Conservation (phyloP, 192 early-diverging fungal species). For the Coemansia sp. region DNA sequence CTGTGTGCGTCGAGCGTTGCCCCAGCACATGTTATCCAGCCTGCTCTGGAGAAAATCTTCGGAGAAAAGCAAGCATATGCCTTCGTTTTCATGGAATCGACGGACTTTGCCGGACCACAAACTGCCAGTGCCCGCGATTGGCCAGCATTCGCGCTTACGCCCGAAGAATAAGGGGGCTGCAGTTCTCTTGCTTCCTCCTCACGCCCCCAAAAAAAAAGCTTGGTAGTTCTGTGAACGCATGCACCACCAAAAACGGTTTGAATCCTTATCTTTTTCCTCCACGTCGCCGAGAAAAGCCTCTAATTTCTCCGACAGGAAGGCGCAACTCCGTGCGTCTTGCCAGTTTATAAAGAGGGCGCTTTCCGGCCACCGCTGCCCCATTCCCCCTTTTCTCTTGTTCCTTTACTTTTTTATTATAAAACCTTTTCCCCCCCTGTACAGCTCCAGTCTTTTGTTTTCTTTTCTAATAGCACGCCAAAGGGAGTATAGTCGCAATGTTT, state of each 20-base stretch:
- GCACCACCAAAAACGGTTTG: not conserved
- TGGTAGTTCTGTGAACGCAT: not conserved
- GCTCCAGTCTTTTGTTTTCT: conserved; percentile 8
- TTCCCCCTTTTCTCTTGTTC: not conserved
- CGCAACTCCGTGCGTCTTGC: not conserved
- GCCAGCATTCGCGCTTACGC: not conserved
- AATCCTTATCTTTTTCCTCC: conserved; percentile 12
- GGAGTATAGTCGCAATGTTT: conserved; percentile 38
- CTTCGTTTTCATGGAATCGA: not conserved
- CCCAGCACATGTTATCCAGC: not conserved
- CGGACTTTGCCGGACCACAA: not conserved
- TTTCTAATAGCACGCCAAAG: not conserved
- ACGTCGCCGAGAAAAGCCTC: not conserved
- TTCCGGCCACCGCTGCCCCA: not conserved
- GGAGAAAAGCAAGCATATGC: not conserved
- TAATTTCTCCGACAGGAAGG: conserved; percentile 13
- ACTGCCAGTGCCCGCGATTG: not conserved
- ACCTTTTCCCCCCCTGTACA: not conserved
- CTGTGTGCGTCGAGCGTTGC: not conserved
- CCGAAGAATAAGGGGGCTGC: not conserved
- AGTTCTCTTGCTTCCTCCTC: not conserved
- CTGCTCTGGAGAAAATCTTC: not conserved
- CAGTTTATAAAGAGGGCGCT: not conserved
- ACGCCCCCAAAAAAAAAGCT: conserved; percentile 2
- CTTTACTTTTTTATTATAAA: conserved; percentile 1